Evolutionary conservation across 306 rosid species (phyloP).

Genomic region (Purshia tridentata): DNA sequence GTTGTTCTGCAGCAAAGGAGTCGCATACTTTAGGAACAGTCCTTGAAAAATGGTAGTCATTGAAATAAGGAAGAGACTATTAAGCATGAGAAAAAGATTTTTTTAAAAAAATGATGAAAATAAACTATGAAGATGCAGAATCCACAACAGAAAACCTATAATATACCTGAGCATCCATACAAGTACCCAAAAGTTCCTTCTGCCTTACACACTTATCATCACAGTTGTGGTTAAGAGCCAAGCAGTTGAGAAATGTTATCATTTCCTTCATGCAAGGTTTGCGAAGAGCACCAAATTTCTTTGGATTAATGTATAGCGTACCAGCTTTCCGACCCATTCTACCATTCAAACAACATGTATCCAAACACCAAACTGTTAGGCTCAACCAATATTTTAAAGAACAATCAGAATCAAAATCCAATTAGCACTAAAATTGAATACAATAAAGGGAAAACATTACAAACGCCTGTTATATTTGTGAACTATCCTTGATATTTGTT

Average conservation of each 20-base stretch:
- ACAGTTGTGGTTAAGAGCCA: constrained; percentile 46
- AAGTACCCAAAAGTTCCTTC: constrained; percentile 56
- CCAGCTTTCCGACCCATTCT: constrained; percentile 84
- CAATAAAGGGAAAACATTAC: background rate
- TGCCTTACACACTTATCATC: constrained; percentile 49
- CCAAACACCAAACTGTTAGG: constrained; percentile 1
- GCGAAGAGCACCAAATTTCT: constrained; percentile 64
- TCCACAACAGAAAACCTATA: constrained; percentile 5
- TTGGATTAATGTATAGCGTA: constrained; percentile 60
- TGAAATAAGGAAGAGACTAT: background rate
- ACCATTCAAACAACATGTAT: background rate
- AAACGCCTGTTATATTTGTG: background rate
- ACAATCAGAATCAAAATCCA: background rate
- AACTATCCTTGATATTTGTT: background rate
- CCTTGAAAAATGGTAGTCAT: constrained; percentile 2
- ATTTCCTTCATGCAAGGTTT: constrained; percentile 97
- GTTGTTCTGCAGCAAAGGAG: constrained; percentile 50
- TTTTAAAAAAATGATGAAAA: background rate
- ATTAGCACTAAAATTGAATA: background rate
- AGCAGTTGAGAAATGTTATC: constrained; percentile 70
- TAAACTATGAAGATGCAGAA: constrained; percentile 11
- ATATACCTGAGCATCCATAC: constrained; percentile 78
- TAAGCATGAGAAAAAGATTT: background rate
- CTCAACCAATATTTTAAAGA: background rate
- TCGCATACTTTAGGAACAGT: constrained; percentile 12